These are phyloP conservation scores for Magnolia officinalis DNA, from an alignment of 164 flowering plant species.

Conservation along the genomic window DNA sequence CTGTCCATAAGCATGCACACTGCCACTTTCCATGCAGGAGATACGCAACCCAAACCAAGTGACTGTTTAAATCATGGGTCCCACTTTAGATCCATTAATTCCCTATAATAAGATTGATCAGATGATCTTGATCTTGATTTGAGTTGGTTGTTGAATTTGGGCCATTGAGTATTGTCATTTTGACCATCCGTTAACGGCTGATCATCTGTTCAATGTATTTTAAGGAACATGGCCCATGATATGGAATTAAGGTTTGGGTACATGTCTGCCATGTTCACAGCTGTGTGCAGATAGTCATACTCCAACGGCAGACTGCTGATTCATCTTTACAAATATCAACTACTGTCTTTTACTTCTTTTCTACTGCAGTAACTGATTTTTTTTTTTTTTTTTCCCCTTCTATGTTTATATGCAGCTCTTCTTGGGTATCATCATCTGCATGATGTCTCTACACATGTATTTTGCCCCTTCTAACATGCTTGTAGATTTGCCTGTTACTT, in stretches of 20 bases:
- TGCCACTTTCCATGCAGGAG: no score
- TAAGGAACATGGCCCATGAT: neutral
- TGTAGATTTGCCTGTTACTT: conserved; percentile 49
- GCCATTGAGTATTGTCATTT: neutral
- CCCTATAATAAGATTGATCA: neutral
- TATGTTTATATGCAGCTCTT: conserved; percentile 62
- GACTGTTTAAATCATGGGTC: no score
- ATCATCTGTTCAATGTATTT: neutral
- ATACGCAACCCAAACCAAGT: no score
- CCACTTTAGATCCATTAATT: no score
- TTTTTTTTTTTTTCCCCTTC: neutral
- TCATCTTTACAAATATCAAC: no score
- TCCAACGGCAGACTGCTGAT: no score
- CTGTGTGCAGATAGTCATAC: no score
- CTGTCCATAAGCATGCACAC: no score
- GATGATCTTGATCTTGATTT: neutral
- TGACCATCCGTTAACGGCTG: neutral
- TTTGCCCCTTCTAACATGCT: conserved; percentile 85
- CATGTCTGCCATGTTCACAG: no score
- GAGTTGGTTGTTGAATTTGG: neutral
- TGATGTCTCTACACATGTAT: conserved; percentile 94
- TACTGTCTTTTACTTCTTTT: no score
- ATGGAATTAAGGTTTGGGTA: no score
- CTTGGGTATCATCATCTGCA: conserved; percentile 86
- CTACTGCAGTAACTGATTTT: neutral